Conservation (phyloP, 148 eudicot species). For the Polygonum maritimum region DNA sequence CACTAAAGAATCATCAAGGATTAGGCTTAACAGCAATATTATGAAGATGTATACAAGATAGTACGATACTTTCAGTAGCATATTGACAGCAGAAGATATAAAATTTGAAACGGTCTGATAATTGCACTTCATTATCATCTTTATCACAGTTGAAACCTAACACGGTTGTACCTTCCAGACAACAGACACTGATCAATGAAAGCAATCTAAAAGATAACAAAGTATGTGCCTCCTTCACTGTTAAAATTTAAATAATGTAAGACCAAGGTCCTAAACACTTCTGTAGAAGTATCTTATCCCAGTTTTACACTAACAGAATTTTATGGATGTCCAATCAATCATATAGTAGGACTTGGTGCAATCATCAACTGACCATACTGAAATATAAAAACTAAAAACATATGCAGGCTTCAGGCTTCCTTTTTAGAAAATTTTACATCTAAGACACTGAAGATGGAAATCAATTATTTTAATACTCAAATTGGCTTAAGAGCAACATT, state of each 20-base stretch:
- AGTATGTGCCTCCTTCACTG: neutral
- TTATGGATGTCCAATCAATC: neutral
- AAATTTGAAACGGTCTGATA: neutral
- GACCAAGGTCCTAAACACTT: neutral
- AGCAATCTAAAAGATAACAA: neutral
- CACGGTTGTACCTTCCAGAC: neutral
- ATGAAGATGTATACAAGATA: slow-evolving; percentile 15
- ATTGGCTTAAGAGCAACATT: neutral
- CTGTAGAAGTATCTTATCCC: neutral
- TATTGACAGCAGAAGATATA: neutral
- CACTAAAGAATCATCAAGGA: slow-evolving; percentile 31
- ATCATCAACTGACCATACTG: neutral
- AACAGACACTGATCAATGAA: neutral
- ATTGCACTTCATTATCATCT: neutral
- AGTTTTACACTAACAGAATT: neutral
- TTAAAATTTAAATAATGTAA: neutral
- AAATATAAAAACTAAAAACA: neutral
- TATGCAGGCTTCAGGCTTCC: neutral
- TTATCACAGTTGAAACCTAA: neutral
- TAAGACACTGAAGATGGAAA: neutral
- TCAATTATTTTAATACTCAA: neutral
- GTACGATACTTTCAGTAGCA: neutral
- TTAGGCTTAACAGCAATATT: neutral
- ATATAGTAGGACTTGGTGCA: neutral
- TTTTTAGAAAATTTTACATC: neutral